These are phyloP conservation scores for Crepidotus variabilis DNA, from an alignment of 768 basidiomycete genomes.

Conservation along the genomic window DNA sequence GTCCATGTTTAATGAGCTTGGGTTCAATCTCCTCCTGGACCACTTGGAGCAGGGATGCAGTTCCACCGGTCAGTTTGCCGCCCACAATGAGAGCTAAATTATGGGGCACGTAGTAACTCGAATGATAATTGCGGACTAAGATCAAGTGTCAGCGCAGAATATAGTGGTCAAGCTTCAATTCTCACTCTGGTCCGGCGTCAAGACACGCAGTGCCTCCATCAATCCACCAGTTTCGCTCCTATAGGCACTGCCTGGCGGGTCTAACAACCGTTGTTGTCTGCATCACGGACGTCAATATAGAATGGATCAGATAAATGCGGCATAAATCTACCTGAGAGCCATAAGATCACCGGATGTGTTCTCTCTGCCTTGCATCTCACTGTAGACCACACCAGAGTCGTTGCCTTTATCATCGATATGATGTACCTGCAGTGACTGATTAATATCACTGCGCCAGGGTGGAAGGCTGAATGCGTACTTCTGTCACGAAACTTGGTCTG, in stretches of 20 bases:
- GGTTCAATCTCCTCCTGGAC: conserved; percentile 85
- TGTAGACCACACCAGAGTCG: conserved; percentile 94
- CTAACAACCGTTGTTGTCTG: conserved; percentile 77
- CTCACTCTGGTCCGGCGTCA: conserved; percentile 87
- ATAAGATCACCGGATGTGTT: conserved; percentile 91
- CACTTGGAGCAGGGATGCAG: conserved; percentile 70
- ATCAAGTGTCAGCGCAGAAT: conserved; percentile 5
- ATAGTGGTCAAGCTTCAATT: conserved; percentile 1
- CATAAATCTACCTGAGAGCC: conserved; percentile 63
- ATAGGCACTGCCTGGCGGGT: conserved; percentile 82
- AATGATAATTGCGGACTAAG: conserved; percentile 85
- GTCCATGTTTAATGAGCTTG: conserved; percentile 68
- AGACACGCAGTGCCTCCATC: conserved; percentile 83
- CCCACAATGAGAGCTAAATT: conserved; percentile 87
- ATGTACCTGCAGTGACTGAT: conserved; percentile 60
- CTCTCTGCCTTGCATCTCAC: conserved; percentile 95
- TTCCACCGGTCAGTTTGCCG: conserved; percentile 81
- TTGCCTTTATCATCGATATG: conserved; percentile 89
- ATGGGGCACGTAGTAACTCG: conserved; percentile 88
- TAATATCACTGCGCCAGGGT: not conserved
- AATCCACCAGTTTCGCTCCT: conserved; percentile 96
- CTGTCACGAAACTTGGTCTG: conserved; percentile 46
- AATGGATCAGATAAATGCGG: not conserved
- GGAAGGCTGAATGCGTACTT: conserved; percentile 34
- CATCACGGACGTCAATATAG: conserved; percentile 4